These are phyloP conservation scores for Pyracantha coccinea DNA, from an alignment of 331 rosid genomes.

Conservation along the genomic window DNA sequence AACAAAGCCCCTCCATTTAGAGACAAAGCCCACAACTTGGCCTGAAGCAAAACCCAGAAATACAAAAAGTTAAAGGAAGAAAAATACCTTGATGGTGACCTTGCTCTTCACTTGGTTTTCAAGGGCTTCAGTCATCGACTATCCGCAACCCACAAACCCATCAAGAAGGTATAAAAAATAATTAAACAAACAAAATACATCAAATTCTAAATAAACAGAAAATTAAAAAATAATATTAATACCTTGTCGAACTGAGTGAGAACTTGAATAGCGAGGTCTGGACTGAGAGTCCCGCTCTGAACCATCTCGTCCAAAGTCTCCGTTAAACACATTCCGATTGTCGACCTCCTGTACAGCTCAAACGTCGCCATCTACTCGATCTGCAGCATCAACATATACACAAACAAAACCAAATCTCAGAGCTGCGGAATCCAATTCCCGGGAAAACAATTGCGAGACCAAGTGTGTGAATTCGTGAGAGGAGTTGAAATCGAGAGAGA, in stretches of 20 bases:
- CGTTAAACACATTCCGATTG: constrained; percentile 88
- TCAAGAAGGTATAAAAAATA: not conserved
- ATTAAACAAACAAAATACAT: not conserved
- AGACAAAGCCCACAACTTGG: no score
- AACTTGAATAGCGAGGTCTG: constrained; percentile 89
- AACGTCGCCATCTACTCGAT: constrained; percentile 80
- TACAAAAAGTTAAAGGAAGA: no score
- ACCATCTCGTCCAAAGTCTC: constrained; percentile 98
- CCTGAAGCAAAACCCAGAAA: no score
- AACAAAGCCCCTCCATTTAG: no score
- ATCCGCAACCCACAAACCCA: not conserved
- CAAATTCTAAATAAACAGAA: no score
- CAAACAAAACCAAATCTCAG: not conserved
- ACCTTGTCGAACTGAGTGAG: constrained; percentile 97
- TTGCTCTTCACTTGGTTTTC: constrained; percentile 55
- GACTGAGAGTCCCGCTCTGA: constrained; percentile 72
- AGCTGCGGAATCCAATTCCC: not conserved
- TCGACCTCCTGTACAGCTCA: constrained; percentile 89
- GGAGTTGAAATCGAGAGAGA: not conserved
- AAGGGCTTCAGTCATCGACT: constrained; percentile 62
- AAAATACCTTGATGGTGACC: constrained; percentile 40
- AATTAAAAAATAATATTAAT: not conserved
- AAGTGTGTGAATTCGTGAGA: not conserved
- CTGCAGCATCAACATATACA: constrained; percentile 20
- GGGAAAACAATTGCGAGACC: not conserved